phyloP scores from a whole-genome alignment of 2,329 filamentous ascomycete genomes.

The Leptosphaerulina australis region DNA sequence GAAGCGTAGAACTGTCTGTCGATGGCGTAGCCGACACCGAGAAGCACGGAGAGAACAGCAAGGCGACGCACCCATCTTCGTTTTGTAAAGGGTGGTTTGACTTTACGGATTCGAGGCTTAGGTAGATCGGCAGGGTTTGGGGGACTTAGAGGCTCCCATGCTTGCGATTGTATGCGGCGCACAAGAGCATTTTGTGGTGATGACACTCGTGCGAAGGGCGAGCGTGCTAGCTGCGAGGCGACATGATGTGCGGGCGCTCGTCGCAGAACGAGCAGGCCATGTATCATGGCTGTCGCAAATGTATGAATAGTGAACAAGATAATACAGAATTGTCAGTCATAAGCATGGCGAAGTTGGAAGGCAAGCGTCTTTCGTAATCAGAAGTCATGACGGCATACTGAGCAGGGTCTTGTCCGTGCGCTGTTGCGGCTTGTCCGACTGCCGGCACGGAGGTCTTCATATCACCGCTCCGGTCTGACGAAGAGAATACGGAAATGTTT shows the following conservation, averaged over 20 bases:
- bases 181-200: slow-evolving; percentile 23
- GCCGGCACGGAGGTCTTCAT: slow-evolving; percentile 3
- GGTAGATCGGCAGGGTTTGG: slow-evolving; percentile 81
- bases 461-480: background rate
- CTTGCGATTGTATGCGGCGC: slow-evolving; percentile 40
- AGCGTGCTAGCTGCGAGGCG: slow-evolving; percentile 30
- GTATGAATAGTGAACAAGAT: background rate
- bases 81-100: slow-evolving; percentile 72
- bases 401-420: slow-evolving; percentile 14
- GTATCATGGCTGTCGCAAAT: slow-evolving; percentile 43
- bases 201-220: slow-evolving; percentile 18
- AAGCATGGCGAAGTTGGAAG: slow-evolving; percentile 9
- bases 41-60: slow-evolving; percentile 63
- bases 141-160: slow-evolving; percentile 60
- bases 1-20: slow-evolving; percentile 81
- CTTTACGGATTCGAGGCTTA: slow-evolving; percentile 53
- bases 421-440: slow-evolving; percentile 12
- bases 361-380: slow-evolving; percentile 9
- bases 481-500: too few species aligned
- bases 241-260: slow-evolving; percentile 35
- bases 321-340: background rate
- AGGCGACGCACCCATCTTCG: slow-evolving; percentile 80
- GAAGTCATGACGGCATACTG: slow-evolving; percentile 37
- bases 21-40: slow-evolving; percentile 68
- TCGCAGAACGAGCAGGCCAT: slow-evolving; percentile 46